Evolutionary conservation across 225 moss, liverwort and hornwort genomes (phyloP).

Genomic region (Physcomitrium patens): DNA sequence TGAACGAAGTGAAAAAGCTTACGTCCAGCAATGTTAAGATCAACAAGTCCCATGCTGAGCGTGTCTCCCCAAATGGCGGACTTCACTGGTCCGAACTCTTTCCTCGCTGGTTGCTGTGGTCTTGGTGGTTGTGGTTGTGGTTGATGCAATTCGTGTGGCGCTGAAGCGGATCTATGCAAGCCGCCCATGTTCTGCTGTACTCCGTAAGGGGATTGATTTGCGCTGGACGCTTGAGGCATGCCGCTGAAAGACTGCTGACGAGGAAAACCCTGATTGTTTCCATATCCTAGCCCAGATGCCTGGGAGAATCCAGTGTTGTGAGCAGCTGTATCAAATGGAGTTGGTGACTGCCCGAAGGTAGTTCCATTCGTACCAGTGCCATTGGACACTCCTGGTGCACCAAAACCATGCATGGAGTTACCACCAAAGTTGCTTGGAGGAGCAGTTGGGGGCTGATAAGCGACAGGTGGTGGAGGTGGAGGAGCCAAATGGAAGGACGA

Average conservation of each 20-base stretch:
- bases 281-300: slow-evolving; percentile 21
- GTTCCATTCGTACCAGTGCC: slow-evolving; percentile 41
- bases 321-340: slow-evolving; percentile 47
- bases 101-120: slow-evolving; percentile 42
- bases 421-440: slow-evolving; percentile 37
- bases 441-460: slow-evolving; percentile 38
- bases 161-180: slow-evolving; percentile 46
- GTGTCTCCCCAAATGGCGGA: slow-evolving; percentile 93
- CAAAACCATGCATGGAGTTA: slow-evolving; percentile 39
- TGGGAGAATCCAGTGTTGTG: slow-evolving; percentile 35
- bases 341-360: slow-evolving; percentile 42
- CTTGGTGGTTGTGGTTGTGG: slow-evolving; percentile 4
- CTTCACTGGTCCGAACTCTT: slow-evolving; percentile 76
- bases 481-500: slow-evolving; percentile 55
- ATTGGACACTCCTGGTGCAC: slow-evolving; percentile 29
- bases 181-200: slow-evolving; percentile 35
- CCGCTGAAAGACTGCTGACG: slow-evolving; percentile 48
- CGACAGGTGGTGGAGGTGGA: slow-evolving; percentile 51
- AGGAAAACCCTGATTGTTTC: slow-evolving; percentile 35
- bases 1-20: slow-evolving; percentile 30
- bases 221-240: slow-evolving; percentile 24
- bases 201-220: slow-evolving; percentile 33
- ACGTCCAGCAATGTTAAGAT: slow-evolving; percentile 94
- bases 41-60: slow-evolving; percentile 91
- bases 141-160: slow-evolving; percentile 47